A percentile compares a stretch with the other conserved stretches of the same genome.
Conservation (phyloP, 2,329 filamentous ascomycete genomes). For the Diplodia scrobiculata region DNA sequence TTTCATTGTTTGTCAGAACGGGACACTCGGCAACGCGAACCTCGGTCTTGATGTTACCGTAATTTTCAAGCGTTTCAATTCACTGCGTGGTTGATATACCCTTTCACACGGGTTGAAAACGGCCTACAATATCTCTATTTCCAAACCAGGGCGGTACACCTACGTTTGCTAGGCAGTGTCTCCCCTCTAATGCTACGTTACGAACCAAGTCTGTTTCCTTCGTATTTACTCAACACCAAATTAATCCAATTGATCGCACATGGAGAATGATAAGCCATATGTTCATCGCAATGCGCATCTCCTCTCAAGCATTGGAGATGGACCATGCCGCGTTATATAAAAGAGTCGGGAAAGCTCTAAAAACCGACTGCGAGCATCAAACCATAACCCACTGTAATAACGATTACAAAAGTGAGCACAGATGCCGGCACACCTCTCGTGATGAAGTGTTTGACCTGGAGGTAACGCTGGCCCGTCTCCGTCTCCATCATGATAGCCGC, state of each 20-base stretch:
- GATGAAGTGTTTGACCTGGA: slow-evolving; percentile 91
- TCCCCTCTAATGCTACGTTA: slow-evolving; percentile 17
- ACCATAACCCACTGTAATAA: slow-evolving; percentile 87
- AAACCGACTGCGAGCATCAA: slow-evolving; percentile 78
- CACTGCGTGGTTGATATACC: not conserved
- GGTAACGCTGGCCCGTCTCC: slow-evolving; percentile 83
- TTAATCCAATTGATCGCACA: not conserved
- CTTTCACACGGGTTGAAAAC: no score
- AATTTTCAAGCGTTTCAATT: not conserved
- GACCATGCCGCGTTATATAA: not conserved
- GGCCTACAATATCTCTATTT: not conserved
- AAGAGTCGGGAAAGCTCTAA: slow-evolving; percentile 40
- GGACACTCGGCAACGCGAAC: not conserved
- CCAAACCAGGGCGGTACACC: not conserved
- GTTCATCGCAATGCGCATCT: not conserved
- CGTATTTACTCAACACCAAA: not conserved
- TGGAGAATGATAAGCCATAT: not conserved
- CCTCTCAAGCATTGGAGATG: not conserved
- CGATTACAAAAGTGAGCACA: slow-evolving; percentile 75
- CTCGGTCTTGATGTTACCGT: not conserved
- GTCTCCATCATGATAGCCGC: slow-evolving; percentile 97
- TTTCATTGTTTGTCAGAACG: not conserved
- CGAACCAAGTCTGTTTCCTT: not conserved
- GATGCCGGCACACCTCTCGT: slow-evolving; percentile 88
- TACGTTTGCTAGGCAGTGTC: not conserved